A percentile compares a stretch with the other conserved stretches of the same genome.
These are phyloP conservation scores for Dipteronia sinensis DNA, from an alignment of 345 rosid genomes.

Conservation along the genomic window DNA sequence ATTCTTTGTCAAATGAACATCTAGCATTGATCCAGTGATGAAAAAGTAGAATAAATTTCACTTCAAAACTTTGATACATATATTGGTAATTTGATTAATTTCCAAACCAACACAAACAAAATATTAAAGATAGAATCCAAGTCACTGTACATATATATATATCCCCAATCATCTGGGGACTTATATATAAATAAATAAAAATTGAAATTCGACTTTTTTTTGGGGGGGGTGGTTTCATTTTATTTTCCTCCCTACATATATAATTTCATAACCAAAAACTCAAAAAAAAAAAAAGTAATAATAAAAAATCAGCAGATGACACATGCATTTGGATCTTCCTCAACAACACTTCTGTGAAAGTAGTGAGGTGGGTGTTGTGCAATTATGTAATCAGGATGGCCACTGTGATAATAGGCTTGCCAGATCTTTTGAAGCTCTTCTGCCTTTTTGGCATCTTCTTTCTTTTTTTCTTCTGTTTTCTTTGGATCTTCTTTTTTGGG, in stretches of 20 bases:
- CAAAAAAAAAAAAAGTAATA: too few species aligned
- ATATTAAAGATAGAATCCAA: neutral
- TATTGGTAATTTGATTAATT: too few species aligned
- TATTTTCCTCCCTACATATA: neutral
- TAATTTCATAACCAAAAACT: too few species aligned
- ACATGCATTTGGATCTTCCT: conserved; percentile 29
- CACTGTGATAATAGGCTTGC: conserved; percentile 13
- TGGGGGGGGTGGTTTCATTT: neutral
- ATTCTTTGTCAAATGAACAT: neutral
- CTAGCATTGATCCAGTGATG: too few species aligned
- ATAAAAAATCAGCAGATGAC: too few species aligned
- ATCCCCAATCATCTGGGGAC: neutral
- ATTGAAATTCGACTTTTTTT: neutral
- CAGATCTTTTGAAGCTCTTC: conserved; percentile 15
- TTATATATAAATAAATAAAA: neutral
- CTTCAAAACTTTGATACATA: neutral
- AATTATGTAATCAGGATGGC: conserved; percentile 14
- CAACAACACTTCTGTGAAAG: conserved; percentile 19
- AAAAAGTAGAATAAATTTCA: neutral
- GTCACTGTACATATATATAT: neutral
- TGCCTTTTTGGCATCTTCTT: neutral
- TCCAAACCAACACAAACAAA: neutral
- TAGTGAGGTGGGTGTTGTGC: neutral
- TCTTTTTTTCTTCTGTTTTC: conserved; percentile 29
- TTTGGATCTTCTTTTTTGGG: conserved; percentile 15